A percentile compares a stretch with the other conserved stretches of the same genome.
These are phyloP conservation scores for Marasmius sp. DNA, from an alignment of 1,284 basidiomycete genomes.

Conservation along the genomic window DNA sequence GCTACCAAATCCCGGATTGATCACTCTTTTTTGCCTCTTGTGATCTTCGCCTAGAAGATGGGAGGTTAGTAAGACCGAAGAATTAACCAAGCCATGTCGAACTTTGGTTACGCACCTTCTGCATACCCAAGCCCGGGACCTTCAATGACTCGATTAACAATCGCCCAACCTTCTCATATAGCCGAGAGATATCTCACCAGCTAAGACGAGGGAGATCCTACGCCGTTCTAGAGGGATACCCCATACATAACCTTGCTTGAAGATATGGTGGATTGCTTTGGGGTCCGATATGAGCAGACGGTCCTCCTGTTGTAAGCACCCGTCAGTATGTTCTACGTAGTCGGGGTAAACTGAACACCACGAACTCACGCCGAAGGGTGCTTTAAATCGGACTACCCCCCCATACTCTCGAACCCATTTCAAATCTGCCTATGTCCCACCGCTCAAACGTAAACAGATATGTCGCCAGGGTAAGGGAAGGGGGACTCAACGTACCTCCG, in stretches of 20 bases:
- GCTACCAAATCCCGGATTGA: slow-evolving; percentile 17
- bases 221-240: slow-evolving; percentile 2
- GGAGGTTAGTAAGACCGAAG: neutral
- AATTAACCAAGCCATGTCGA: neutral
- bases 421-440: neutral
- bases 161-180: neutral
- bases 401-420: slow-evolving; percentile 4
- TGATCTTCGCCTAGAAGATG: slow-evolving; percentile 15
- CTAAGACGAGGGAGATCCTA: neutral
- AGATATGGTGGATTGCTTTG: slow-evolving; percentile 19
- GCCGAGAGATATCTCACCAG: neutral
- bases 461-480: neutral
- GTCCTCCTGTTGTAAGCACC: slow-evolving; percentile 10
- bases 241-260: slow-evolving; percentile 16
- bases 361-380: slow-evolving; percentile 1
- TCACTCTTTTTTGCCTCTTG: slow-evolving; percentile 17
- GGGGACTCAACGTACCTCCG: neutral
- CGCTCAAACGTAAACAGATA: neutral
- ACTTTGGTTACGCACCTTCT: neutral
- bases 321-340: neutral
- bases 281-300: slow-evolving; percentile 16
- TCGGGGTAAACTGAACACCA: neutral
- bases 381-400: neutral
- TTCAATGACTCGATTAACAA: neutral
- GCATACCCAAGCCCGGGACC: slow-evolving; percentile 1